A percentile compares a stretch with the other conserved stretches of the same genome.
These are phyloP conservation scores for Fusarium redolens DNA, from an alignment of 2,329 filamentous ascomycete genomes.

Conservation along the genomic window DNA sequence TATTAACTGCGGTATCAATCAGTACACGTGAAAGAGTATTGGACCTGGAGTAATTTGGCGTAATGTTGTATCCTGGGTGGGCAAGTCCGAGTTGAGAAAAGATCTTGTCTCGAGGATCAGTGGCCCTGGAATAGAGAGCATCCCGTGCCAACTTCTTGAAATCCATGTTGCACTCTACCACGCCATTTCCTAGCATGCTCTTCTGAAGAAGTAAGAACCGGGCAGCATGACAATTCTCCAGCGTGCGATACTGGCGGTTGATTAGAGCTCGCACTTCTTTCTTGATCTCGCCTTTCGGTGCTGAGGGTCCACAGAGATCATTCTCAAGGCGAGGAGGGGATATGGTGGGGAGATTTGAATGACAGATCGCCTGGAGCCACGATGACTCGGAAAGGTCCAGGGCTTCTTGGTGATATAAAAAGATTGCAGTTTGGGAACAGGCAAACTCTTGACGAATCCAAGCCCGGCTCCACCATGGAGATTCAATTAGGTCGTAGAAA, in stretches of 20 bases:
- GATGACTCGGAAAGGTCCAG: rapidly evolving
- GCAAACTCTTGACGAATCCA: background rate
- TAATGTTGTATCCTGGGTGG: background rate
- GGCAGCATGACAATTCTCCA: background rate
- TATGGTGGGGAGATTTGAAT: background rate
- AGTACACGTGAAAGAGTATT: background rate
- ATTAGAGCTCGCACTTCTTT: background rate
- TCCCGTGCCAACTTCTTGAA: background rate
- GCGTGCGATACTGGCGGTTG: background rate
- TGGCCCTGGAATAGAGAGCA: background rate
- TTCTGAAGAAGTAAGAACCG: background rate
- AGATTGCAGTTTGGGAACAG: background rate
- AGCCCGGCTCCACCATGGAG: background rate
- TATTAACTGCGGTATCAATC: background rate
- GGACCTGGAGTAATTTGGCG: background rate
- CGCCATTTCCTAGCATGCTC: rapidly evolving
- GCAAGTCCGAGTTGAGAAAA: background rate
- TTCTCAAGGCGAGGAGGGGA: background rate
- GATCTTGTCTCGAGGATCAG: background rate
- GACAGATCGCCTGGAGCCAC: background rate
- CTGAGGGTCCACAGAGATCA: background rate
- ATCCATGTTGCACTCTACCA: background rate
- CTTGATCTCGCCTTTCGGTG: background rate
- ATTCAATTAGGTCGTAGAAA: background rate
- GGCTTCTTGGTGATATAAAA: background rate